Conservation (phyloP, 2,329 filamentous ascomycete genomes). For the Claviceps pusilla region DNA sequence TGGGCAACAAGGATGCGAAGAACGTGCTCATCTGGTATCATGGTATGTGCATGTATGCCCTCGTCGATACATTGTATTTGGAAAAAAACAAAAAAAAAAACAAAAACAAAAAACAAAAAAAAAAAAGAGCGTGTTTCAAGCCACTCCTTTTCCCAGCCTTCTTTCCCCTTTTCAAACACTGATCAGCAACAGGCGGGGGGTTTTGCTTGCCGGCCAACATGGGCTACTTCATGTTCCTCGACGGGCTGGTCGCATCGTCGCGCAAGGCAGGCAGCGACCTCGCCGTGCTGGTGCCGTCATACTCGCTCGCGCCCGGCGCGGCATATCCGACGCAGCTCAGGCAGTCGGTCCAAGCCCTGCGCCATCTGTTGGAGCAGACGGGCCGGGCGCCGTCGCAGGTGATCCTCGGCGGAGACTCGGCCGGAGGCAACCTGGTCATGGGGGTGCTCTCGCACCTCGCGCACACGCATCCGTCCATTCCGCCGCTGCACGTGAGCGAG, state of each 20-base stretch:
- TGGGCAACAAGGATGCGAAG: slow-evolving; percentile 9
- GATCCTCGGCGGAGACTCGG: slow-evolving; percentile 11
- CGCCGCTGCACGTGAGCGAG: slow-evolving; percentile 6
- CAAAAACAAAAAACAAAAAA: too few relatives aligned
- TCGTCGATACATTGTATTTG: too few relatives aligned
- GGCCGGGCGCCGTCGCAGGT: slow-evolving; percentile 6
- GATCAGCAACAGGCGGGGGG: slow-evolving; percentile 7
- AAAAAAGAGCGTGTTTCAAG: too few relatives aligned
- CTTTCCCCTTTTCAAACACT: background rate
- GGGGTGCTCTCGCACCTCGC: slow-evolving; percentile 11
- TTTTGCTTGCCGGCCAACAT: slow-evolving; percentile 10
- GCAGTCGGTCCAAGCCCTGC: slow-evolving; percentile 10
- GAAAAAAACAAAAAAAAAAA: too few relatives aligned
- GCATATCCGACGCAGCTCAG: slow-evolving; percentile 10
- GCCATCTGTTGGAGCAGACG: slow-evolving; percentile 7
- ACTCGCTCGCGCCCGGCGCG: slow-evolving; percentile 10
- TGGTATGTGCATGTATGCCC: slow-evolving; percentile 4
- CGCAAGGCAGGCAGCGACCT: slow-evolving; percentile 6
- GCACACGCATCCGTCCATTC: slow-evolving; percentile 9
- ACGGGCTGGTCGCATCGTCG: slow-evolving; percentile 6
- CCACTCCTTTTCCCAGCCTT: background rate
- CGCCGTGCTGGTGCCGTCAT: slow-evolving; percentile 9
- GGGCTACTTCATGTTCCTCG: slow-evolving; percentile 10
- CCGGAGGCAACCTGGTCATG: slow-evolving; percentile 10
- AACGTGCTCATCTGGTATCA: slow-evolving; percentile 13